phyloP scores from a whole-genome alignment of 1,284 basidiomycete species.

The Amylostereum areolatum region DNA sequence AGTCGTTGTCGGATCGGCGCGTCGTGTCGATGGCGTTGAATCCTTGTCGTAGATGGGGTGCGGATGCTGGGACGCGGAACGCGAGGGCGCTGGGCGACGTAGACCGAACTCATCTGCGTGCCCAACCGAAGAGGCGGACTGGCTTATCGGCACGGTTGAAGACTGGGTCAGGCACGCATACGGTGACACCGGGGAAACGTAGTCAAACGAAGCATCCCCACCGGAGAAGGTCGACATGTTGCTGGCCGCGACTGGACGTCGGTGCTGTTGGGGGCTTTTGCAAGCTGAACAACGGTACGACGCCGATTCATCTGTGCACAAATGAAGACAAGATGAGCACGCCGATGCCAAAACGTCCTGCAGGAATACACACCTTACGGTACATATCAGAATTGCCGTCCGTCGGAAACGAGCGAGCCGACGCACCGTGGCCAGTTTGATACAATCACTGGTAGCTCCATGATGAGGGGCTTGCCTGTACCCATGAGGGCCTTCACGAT shows the following conservation, averaged over 20 bases:
- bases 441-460: constrained; percentile 71
- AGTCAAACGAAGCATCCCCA: too few species aligned
- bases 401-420: constrained; percentile 3
- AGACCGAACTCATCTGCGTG: constrained; percentile 27
- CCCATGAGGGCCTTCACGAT: constrained; percentile 73
- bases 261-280: too few species aligned
- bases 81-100: background rate
- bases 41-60: constrained; percentile 2
- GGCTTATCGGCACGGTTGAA: too few species aligned
- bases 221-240: too few species aligned
- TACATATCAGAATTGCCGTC: too few species aligned
- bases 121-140: too few species aligned
- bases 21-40: constrained; percentile 4
- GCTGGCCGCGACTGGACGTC: too few species aligned
- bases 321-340: constrained; percentile 1
- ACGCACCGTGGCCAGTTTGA: constrained; percentile 76
- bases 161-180: too few species aligned
- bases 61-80: background rate
- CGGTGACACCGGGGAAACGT: too few species aligned
- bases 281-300: too few species aligned
- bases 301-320: constrained; percentile 57
- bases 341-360: background rate
- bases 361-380: constrained; percentile 32
- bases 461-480: constrained; percentile 53
- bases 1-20: constrained; percentile 5